These are phyloP conservation scores for Aspergillus nomiae DNA, from an alignment of 2,329 filamentous ascomycete species.

Conservation along the genomic window DNA sequence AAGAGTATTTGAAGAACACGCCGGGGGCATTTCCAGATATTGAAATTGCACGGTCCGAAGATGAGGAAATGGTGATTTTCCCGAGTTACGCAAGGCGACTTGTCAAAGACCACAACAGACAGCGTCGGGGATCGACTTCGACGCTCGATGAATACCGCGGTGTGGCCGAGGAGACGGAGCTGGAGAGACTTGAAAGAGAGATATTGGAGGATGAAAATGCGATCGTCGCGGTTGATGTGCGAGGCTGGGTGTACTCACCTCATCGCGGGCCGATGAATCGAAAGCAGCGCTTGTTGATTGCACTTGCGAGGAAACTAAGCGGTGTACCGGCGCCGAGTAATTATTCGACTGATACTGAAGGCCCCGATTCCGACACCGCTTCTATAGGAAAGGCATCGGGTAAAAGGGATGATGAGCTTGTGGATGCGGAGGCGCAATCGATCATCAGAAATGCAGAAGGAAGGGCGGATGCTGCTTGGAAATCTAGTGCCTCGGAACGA, in stretches of 20 bases:
- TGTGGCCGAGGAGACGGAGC: constrained; percentile 54
- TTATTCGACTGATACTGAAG: constrained; percentile 31
- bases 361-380: constrained; percentile 5
- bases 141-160: constrained; percentile 45
- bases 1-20: constrained; percentile 54
- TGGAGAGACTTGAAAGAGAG: constrained; percentile 77
- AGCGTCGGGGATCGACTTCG: constrained; percentile 31
- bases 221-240: constrained; percentile 88
- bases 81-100: constrained; percentile 87
- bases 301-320: constrained; percentile 82
- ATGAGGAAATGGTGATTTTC: constrained; percentile 93
- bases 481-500: constrained; percentile 61
- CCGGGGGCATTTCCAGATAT: constrained; percentile 82
- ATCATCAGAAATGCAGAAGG: constrained; percentile 72
- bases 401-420: constrained; percentile 63
- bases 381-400: constrained; percentile 37
- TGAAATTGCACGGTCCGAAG: constrained; percentile 74
- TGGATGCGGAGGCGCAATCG: constrained; percentile 72
- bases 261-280: constrained; percentile 81
- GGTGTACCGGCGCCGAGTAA: constrained; percentile 72
- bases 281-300: constrained; percentile 83
- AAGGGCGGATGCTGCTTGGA: constrained; percentile 70
- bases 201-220: constrained; percentile 78
- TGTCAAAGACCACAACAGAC: constrained; percentile 50
- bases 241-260: constrained; percentile 92